phyloP scores from a whole-genome alignment of 2,329 filamentous ascomycete species.

The Daldinia sp. region DNA sequence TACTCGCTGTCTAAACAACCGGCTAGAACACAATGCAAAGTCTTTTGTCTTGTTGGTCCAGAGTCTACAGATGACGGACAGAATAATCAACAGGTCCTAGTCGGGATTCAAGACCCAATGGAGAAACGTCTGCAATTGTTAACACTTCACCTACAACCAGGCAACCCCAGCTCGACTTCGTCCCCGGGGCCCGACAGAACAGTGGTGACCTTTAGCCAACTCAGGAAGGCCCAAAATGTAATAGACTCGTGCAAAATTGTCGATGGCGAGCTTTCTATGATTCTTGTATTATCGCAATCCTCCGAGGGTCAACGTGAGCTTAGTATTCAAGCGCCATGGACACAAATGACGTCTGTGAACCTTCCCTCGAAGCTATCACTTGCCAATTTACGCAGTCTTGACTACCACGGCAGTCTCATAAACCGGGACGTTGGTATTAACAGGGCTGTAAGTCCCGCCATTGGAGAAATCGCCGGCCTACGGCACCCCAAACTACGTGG shows the following conservation, averaged over 20 bases:
- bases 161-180: slow-evolving; percentile 21
- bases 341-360: slow-evolving; percentile 73
- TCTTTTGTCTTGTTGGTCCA: slow-evolving; percentile 75
- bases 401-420: slow-evolving; percentile 64
- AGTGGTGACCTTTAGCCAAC: slow-evolving; percentile 61
- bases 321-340: slow-evolving; percentile 82
- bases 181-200: slow-evolving; percentile 53
- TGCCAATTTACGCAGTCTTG: slow-evolving; percentile 70
- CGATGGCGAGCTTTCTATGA: slow-evolving; percentile 75
- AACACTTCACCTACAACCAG: slow-evolving; percentile 67
- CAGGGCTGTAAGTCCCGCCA: slow-evolving; percentile 61
- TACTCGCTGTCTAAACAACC: slow-evolving; percentile 68
- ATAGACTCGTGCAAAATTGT: slow-evolving; percentile 78
- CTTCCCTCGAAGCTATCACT: slow-evolving; percentile 69
- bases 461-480: slow-evolving; percentile 65
- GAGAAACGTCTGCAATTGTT: slow-evolving; percentile 77
- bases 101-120: slow-evolving; percentile 77
- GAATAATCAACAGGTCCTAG: slow-evolving; percentile 67
- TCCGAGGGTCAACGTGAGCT: slow-evolving; percentile 73
- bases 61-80: slow-evolving; percentile 66
- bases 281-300: slow-evolving; percentile 76
- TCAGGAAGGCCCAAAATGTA: slow-evolving; percentile 73
- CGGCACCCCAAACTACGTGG: slow-evolving; percentile 70
- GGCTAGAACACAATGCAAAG: slow-evolving; percentile 67
- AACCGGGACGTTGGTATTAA: slow-evolving; percentile 65